These are phyloP conservation scores for Russula emetica DNA, from an alignment of 768 basidiomycete species.

Conservation along the genomic window DNA sequence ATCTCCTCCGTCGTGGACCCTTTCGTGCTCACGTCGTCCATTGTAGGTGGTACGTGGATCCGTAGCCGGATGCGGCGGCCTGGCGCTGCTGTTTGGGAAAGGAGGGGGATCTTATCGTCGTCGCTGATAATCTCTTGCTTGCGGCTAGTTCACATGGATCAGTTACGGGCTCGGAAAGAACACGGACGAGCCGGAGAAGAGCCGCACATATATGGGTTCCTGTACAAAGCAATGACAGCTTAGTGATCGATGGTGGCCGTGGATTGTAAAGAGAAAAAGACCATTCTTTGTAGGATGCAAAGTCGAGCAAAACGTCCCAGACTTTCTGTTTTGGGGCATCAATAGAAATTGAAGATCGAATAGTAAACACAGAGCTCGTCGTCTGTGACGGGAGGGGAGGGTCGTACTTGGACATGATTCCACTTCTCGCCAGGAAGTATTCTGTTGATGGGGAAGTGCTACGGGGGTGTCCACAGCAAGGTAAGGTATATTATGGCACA, in stretches of 20 bases:
- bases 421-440: neutral
- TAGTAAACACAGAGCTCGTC: slow-evolving; percentile 6
- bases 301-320: slow-evolving; percentile 19
- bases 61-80: slow-evolving; percentile 6
- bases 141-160: slow-evolving; percentile 6
- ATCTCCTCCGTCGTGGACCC: slow-evolving; percentile 7
- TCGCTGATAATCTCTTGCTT: slow-evolving; percentile 7
- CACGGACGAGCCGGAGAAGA: neutral
- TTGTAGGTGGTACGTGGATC: slow-evolving; percentile 8
- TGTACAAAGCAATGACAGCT: neutral
- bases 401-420: neutral
- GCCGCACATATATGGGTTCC: slow-evolving; percentile 17
- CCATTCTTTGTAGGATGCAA: slow-evolving; percentile 18
- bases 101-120: slow-evolving; percentile 3
- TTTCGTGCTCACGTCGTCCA: slow-evolving; percentile 8
- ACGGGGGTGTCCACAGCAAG: neutral
- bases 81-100: neutral
- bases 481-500: neutral
- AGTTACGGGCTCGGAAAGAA: neutral
- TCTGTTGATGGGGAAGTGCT: neutral
- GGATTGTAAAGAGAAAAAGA: neutral
- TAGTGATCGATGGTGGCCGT: neutral
- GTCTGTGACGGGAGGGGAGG: neutral
- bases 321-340: slow-evolving; percentile 13
- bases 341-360: slow-evolving; percentile 16